A percentile compares a stretch with the other conserved stretches of the same genome.
phyloP scores from a whole-genome alignment of 352 stramenopile species.

The Globisporangium nodosum region DNA sequence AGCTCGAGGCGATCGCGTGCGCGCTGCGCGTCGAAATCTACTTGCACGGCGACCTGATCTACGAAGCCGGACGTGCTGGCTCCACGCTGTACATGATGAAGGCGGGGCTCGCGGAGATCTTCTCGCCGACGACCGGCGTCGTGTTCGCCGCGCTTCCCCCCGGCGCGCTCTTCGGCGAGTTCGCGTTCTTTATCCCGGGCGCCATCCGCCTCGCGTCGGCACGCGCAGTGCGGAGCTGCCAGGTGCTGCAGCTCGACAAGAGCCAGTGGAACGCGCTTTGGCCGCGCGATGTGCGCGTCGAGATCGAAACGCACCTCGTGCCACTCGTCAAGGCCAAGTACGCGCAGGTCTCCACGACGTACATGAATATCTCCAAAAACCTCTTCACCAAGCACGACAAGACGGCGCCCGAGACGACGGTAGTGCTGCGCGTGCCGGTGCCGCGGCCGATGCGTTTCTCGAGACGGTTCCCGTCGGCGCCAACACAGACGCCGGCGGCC shows the following conservation, averaged over 20 bases:
- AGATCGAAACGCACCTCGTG: constrained; percentile 39
- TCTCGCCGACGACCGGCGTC: constrained; percentile 25
- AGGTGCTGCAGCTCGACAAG: constrained; percentile 55
- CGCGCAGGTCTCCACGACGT: constrained; percentile 20
- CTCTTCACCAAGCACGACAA: constrained; percentile 53
- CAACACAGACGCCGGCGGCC: background rate
- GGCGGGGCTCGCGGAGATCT: constrained; percentile 38
- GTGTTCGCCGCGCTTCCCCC: constrained; percentile 26
- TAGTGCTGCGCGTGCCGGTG: constrained; percentile 1
- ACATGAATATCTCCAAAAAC: constrained; percentile 62
- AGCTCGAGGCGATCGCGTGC: constrained; percentile 45
- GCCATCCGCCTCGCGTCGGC: constrained; percentile 34
- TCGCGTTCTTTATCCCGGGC: constrained; percentile 52
- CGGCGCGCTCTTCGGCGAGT: constrained; percentile 52
- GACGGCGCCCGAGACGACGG: constrained; percentile 6
- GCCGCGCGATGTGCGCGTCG: constrained; percentile 24
- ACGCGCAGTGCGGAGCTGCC: constrained; percentile 50
- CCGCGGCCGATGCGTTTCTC: background rate
- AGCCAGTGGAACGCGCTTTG: constrained; percentile 45
- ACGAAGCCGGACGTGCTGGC: constrained; percentile 31
- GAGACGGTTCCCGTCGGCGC: background rate
- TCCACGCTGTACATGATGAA: constrained; percentile 51
- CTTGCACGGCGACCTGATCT: constrained; percentile 54
- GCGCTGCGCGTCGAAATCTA: constrained; percentile 59
- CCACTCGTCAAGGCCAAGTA: constrained; percentile 36